Evolutionary conservation across 2,329 filamentous ascomycete species (phyloP), one percentile per base, ranked within the genome.

Genomic region (Fusarium continuum): DNA sequence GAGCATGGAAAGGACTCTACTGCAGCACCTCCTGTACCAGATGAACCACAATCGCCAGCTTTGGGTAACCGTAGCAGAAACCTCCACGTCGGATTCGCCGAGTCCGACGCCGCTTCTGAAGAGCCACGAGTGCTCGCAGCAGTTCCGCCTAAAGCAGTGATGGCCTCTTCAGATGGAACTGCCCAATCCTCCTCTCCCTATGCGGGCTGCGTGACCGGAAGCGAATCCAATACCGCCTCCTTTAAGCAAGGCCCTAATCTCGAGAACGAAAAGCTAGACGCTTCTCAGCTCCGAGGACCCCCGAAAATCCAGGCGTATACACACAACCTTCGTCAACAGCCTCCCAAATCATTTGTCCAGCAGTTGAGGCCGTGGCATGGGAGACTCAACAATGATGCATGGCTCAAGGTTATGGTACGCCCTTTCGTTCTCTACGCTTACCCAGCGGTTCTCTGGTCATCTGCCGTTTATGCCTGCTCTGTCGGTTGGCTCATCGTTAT

Each of bases 401-500:
- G 93, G 93, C 75, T 89, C 73, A 89, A 88, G 58, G 92, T 92
- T 16, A 89, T 90, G 51, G 36, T 90, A 6, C 85, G 94, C 1
- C 95, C 94, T 0, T 92, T 98, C 60, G 87, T 97, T 40, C 83
- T 98, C 1, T 96, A 89, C 69, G 86, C 89, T 2, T 97, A 98
- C 71, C 95, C 95, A 0, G 86, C 91, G 1, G 91, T 98, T 2
- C 83, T 97, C 8, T 98, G 93, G 94, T 94, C 91, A 6, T 81
- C 92, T 0, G 81, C 91, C 1, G 87, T 97, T 5, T 98, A 98
- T 74, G 82, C 93, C 0, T 89, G 95, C 68, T 95, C 93, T 0
- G 86, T 98, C 7, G 94, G 94, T 31, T 98, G 94, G 95, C 83
- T 98, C 23, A 97, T 98, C 65, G 93, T 98, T 36, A 85, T 98